phyloP scores from a whole-genome alignment of 78 protist genomes.

The Guillardia theta region DNA sequence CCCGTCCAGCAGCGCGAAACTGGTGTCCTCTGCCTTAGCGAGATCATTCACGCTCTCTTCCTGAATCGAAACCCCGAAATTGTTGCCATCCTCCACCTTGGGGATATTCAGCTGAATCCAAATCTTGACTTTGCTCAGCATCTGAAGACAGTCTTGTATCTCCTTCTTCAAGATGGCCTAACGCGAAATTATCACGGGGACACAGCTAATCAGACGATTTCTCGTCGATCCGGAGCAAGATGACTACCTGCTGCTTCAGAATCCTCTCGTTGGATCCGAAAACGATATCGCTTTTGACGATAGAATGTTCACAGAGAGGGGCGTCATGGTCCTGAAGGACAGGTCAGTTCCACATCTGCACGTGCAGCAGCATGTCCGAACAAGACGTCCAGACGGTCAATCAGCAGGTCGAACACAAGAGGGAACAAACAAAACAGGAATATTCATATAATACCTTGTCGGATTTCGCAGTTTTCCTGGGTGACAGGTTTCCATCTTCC shows the following conservation, averaged over 20 bases:
- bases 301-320: too few species aligned
- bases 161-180: background rate
- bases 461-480: too few species aligned
- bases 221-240: background rate
- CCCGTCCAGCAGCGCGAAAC: background rate
- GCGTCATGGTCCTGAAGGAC: too few species aligned
- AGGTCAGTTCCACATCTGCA: too few species aligned
- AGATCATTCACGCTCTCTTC: background rate
- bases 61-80: slow-evolving; percentile 1
- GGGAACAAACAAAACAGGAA: too few species aligned
- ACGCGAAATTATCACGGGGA: background rate
- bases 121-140: slow-evolving; percentile 4
- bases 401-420: too few species aligned
- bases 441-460: too few species aligned
- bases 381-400: too few species aligned
- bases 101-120: slow-evolving; percentile 20
- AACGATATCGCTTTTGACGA: background rate
- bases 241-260: background rate
- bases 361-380: too few species aligned
- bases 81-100: slow-evolving; percentile 3
- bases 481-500: too few species aligned
- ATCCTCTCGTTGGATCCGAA: background rate
- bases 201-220: background rate
- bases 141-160: background rate
- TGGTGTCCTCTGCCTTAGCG: slow-evolving; percentile 4